Evolutionary conservation across 257 asterid genomes (phyloP).

Genomic region (Solanum tarapatanum): DNA sequence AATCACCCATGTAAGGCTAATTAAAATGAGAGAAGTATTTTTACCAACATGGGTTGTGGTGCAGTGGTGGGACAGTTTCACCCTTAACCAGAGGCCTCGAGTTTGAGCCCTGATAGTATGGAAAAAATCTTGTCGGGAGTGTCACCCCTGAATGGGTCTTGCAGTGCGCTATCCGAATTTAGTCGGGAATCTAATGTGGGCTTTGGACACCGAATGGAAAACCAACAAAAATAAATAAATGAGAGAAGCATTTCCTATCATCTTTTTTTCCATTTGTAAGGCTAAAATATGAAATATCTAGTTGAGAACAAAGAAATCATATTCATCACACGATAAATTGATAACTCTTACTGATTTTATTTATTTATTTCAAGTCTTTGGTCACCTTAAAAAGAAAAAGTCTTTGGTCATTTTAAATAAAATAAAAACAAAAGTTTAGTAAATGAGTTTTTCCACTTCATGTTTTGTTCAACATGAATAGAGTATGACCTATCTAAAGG

Average conservation of each 20-base stretch:
- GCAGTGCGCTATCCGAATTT: background rate
- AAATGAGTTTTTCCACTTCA: background rate
- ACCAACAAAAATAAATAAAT: background rate
- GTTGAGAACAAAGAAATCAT: background rate
- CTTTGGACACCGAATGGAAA: accelerated
- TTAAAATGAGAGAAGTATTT: background rate
- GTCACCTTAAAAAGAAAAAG: background rate
- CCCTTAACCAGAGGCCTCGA: accelerated
- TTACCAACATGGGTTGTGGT: background rate
- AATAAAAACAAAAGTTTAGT: background rate
- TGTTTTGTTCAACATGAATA: background rate
- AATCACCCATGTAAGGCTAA: background rate
- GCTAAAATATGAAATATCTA: background rate
- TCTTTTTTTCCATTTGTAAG: background rate
- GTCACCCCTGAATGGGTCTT: background rate
- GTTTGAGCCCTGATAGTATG: background rate
- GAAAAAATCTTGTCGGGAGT: background rate
- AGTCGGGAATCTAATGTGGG: too few species aligned
- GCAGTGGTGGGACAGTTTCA: background rate
- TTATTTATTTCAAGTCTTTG: background rate
- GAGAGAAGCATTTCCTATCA: background rate
- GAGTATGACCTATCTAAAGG: background rate
- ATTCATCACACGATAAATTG: background rate
- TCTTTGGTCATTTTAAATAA: background rate
- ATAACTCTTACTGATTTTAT: background rate